Conservation (phyloP, 495 filamentous ascomycete genomes). For the Penicillium ucsense region DNA sequence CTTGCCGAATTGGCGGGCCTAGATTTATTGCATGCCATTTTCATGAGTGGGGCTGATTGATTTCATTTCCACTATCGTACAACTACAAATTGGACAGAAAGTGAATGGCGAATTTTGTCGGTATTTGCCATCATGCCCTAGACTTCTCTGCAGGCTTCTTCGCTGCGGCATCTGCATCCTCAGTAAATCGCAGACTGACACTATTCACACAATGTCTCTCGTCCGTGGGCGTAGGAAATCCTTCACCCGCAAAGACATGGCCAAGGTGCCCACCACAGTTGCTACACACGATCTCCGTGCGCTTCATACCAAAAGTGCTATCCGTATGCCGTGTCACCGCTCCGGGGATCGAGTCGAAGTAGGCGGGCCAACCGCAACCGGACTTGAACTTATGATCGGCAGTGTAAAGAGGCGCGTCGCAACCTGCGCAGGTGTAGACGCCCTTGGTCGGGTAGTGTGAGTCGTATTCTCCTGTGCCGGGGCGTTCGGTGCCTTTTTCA, state of each 20-base stretch:
- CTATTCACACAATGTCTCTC: constrained; percentile 98
- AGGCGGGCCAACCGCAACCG: constrained; percentile 95
- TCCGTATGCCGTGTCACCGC: constrained; percentile 78
- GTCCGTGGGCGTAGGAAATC: constrained; percentile 80
- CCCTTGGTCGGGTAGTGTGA: constrained; percentile 68
- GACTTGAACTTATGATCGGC: constrained; percentile 90
- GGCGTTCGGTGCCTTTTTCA: constrained; percentile 79
- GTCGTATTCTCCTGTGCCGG: constrained; percentile 74
- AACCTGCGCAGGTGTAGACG: constrained; percentile 78
- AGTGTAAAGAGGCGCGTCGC: constrained; percentile 78
- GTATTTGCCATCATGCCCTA: constrained; percentile 11
- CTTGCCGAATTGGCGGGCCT: too few relatives aligned
- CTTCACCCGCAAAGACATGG: constrained; percentile 96
- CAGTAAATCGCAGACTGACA: constrained; percentile 73
- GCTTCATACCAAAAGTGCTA: constrained; percentile 64
- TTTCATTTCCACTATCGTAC: too few relatives aligned
- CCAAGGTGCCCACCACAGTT: constrained; percentile 95
- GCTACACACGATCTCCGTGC: constrained; percentile 86
- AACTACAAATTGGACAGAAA: too few relatives aligned
- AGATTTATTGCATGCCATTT: too few relatives aligned
- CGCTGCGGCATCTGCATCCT: constrained; percentile 33
- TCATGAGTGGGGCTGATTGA: too few relatives aligned
- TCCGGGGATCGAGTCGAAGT: constrained; percentile 86
- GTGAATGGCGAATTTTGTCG: too few relatives aligned
- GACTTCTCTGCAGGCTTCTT: constrained; percentile 25